Evolutionary conservation across 305 asterid species (phyloP), one percentile per base, ranked within the genome.

Genomic region (Nicotiana rustica): DNA sequence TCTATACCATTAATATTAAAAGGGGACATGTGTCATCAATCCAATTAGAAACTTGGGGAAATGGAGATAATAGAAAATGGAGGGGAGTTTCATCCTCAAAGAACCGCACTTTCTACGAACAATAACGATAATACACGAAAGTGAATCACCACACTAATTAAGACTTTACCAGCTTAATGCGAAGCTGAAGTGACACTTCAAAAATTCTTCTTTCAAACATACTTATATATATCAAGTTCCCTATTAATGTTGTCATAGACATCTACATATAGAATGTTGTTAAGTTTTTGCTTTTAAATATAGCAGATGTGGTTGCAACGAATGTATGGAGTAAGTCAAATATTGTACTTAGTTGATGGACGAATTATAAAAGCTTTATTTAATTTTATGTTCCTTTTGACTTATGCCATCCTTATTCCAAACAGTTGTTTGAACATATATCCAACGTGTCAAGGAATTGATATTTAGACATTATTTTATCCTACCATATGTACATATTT

Each of bases 81-180:
- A 33, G 35, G 35, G 35, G 35, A 33, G 35, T 33, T 33, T 2
- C 2, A 31, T 31, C 33, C 33, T 25, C 25, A 25, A 25, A 25
- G 25, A 25, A 25, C 25, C 25, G 25, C 25, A 25, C 60, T 71
- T 71, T 71, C 0, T 71, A 21, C 38, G 78, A 44, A 71, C 38
- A 44, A 19, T 71, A 71, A 71, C 61, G 12, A 44, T 21, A 19
- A 71, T 44, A 44, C 12, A 44, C 61, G 47, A 71, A 71, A 68
- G 10, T 10, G 56, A 38, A 36, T 38, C 35, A 69, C 35, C 33
- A 18, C 5, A 3, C 14, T 68, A 12, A 68, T 25, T 25, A 25
- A 25, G 52, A 68, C 56, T 68, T 70, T 70, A 41, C 59, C 35
- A 36, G 33, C 76, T 38, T 69, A 69, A 69, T 69, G 77, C 77